A percentile compares a stretch with the other conserved stretches of the same genome.
Conservation (phyloP, 2,329 filamentous ascomycete genomes). For the Polychaeton citri region DNA sequence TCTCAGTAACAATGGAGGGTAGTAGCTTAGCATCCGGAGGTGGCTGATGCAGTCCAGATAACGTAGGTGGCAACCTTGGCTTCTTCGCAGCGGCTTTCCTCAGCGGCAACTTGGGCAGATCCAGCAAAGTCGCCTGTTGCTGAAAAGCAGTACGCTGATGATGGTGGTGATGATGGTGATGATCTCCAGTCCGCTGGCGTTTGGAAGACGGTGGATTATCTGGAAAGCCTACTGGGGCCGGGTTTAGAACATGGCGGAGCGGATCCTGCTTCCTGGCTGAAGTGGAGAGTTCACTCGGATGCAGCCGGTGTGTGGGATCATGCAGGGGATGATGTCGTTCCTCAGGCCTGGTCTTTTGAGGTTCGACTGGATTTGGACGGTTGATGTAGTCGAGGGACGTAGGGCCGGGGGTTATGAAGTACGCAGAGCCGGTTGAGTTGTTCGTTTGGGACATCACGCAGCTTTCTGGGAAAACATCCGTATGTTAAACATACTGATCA, state of each 20-base stretch:
- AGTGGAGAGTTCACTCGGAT: not conserved
- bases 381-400: constrained; percentile 15
- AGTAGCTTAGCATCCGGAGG: constrained; percentile 48
- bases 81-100: constrained; percentile 16
- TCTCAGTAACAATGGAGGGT: constrained; percentile 41
- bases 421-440: too few relatives aligned
- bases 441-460: too few relatives aligned
- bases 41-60: constrained; percentile 51
- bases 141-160: constrained; percentile 9
- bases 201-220: constrained; percentile 2
- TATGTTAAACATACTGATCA: too few relatives aligned
- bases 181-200: constrained; percentile 13
- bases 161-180: constrained; percentile 4
- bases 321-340: constrained; percentile 19
- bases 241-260: not conserved
- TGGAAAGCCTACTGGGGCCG: not conserved
- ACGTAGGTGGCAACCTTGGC: constrained; percentile 31
- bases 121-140: constrained; percentile 9
- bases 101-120: constrained; percentile 25
- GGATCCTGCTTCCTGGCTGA: not conserved
- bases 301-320: constrained; percentile 11
- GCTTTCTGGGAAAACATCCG: too few relatives aligned
- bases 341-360: constrained; percentile 8
- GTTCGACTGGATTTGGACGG: constrained; percentile 23
- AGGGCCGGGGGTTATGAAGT: not conserved